phyloP scores from a whole-genome alignment of 345 rosid genomes.

The Murraya paniculata region DNA sequence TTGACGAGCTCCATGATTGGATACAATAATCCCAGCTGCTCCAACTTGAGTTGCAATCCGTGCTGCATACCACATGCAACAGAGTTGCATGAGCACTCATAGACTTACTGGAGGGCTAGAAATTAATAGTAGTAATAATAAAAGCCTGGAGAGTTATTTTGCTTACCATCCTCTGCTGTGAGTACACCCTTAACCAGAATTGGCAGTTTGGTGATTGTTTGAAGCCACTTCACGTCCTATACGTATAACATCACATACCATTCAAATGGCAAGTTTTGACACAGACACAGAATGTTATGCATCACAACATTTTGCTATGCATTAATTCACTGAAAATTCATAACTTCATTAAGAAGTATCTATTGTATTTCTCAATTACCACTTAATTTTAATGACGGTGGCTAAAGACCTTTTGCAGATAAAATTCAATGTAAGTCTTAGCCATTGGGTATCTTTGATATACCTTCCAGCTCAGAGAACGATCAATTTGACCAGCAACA shows the following conservation, averaged over 20 bases:
- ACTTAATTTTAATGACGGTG: not conserved
- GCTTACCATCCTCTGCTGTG: constrained; percentile 80
- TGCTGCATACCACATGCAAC: constrained; percentile 42
- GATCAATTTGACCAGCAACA: constrained; percentile 90
- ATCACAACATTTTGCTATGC: too few species aligned
- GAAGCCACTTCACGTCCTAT: constrained; percentile 88
- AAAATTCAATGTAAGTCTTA: not conserved
- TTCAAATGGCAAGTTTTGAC: not conserved
- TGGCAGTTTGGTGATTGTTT: constrained; percentile 75
- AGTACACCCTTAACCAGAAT: constrained; percentile 89
- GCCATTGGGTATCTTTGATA: not conserved
- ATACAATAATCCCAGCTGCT: constrained; percentile 87
- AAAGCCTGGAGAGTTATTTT: not conserved
- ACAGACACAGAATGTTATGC: not conserved
- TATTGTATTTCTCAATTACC: not conserved
- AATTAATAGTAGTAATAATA: not conserved
- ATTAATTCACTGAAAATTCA: too few species aligned
- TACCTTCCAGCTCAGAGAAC: constrained; percentile 91
- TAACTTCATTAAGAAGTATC: not conserved
- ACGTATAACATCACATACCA: not conserved
- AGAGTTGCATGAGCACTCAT: not conserved
- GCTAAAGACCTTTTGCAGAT: not conserved
- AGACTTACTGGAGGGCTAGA: not conserved
- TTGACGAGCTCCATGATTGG: constrained; percentile 95
- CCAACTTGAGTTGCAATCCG: constrained; percentile 67